Conservation (phyloP, 2,329 filamentous ascomycete genomes). For the Sarocladium kiliense region DNA sequence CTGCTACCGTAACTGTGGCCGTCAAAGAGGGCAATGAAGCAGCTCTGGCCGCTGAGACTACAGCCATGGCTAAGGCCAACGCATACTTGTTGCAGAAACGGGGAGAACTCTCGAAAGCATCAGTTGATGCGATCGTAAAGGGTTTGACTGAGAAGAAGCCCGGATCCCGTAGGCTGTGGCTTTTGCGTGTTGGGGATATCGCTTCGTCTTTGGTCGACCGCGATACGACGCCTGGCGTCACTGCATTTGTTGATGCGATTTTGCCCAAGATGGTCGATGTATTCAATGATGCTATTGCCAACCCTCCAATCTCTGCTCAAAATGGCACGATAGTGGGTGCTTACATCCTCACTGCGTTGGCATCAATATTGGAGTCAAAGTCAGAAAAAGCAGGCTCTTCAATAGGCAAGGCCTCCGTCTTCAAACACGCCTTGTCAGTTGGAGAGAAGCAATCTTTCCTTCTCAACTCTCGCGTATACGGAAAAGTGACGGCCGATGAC, state of each 20-base stretch:
- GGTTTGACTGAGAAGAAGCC: constrained; percentile 82
- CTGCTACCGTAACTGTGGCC: constrained; percentile 62
- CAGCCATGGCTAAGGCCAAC: constrained; percentile 62
- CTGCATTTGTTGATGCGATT: constrained; percentile 48
- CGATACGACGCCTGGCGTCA: constrained; percentile 40
- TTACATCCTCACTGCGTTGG: constrained; percentile 66
- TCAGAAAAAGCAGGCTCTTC: constrained; percentile 38
- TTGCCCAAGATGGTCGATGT: constrained; percentile 57
- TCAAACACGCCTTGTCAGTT: constrained; percentile 60
- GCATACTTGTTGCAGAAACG: constrained; percentile 56
- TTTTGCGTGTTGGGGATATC: constrained; percentile 66
- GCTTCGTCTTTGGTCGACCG: constrained; percentile 51
- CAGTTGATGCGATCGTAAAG: constrained; percentile 69
- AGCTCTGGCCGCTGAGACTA: constrained; percentile 71
- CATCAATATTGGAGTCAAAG: constrained; percentile 50
- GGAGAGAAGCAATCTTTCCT: constrained; percentile 86
- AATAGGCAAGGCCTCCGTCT: constrained; percentile 54
- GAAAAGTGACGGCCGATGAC: constrained; percentile 67
- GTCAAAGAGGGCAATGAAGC: constrained; percentile 85
- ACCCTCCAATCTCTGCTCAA: constrained; percentile 74
- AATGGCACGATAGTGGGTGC: constrained; percentile 76
- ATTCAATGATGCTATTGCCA: constrained; percentile 73
- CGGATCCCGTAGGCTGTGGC: constrained; percentile 73
- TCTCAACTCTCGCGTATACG: constrained; percentile 78
- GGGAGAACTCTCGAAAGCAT: constrained; percentile 57